Evolutionary conservation across 2,329 filamentous ascomycete species (phyloP).

Genomic region (Xylariaceae sp.): DNA sequence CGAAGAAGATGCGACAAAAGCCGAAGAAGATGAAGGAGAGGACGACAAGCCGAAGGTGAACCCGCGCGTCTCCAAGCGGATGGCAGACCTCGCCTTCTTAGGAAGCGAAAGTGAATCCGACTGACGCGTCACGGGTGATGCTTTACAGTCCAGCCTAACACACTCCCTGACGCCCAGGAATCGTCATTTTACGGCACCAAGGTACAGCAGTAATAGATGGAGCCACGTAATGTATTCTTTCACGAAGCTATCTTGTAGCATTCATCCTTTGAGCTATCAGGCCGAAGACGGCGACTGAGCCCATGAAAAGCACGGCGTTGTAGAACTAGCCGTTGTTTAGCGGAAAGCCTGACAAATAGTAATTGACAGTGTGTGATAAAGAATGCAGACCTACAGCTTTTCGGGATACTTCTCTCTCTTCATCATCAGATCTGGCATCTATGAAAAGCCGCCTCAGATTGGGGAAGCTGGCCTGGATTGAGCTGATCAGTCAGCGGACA

Average conservation of each 20-base stretch:
- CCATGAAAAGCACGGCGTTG: slow-evolving; percentile 94
- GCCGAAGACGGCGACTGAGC: slow-evolving; percentile 90
- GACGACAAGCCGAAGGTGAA: slow-evolving; percentile 27
- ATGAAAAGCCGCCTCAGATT: slow-evolving; percentile 96
- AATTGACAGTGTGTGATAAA: background rate
- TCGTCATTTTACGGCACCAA: no score
- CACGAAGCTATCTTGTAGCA: slow-evolving; percentile 28
- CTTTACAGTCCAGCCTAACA: background rate
- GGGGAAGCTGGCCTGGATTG: slow-evolving; percentile 66
- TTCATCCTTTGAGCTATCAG: slow-evolving; percentile 85
- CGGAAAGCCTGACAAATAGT: slow-evolving; percentile 1
- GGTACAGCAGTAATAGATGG: background rate
- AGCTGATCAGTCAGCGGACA: slow-evolving; percentile 5
- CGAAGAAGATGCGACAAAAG: slow-evolving; percentile 29
- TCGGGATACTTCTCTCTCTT: slow-evolving; percentile 90
- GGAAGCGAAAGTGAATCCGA: slow-evolving; percentile 65
- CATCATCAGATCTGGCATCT: slow-evolving; percentile 84
- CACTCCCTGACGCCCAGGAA: background rate
- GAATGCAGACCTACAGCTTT: slow-evolving; percentile 63
- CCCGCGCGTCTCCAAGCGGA: slow-evolving; percentile 40
- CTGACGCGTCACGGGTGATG: slow-evolving; percentile 19
- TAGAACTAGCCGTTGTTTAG: slow-evolving; percentile 67
- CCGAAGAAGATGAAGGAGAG: slow-evolving; percentile 29
- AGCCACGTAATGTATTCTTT: background rate
- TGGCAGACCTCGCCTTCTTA: slow-evolving; percentile 58